These are phyloP conservation scores for Alternaria ethzedia DNA, from an alignment of 2,329 filamentous ascomycete genomes.

Conservation along the genomic window DNA sequence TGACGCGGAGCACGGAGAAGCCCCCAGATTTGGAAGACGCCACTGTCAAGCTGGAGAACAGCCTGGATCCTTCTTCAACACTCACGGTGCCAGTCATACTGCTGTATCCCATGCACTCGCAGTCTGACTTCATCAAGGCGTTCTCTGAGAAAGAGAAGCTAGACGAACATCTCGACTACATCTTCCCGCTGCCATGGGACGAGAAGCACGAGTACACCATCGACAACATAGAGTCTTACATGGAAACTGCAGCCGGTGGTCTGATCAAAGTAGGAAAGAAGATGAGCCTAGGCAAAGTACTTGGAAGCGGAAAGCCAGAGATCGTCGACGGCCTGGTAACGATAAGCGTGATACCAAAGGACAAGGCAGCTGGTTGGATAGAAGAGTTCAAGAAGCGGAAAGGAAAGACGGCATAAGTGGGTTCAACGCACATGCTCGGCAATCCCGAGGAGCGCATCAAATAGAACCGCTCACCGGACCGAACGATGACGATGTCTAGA, in stretches of 20 bases:
- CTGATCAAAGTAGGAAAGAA: conserved; percentile 91
- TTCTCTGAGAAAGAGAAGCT: conserved; percentile 80
- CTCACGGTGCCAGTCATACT: conserved; percentile 81
- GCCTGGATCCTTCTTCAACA: conserved; percentile 72
- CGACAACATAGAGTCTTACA: conserved; percentile 79
- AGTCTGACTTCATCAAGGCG: conserved; percentile 90
- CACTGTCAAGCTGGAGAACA: conserved; percentile 71
- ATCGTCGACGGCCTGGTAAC: conserved; percentile 84
- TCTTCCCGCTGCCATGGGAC: conserved; percentile 92
- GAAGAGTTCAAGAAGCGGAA: conserved; percentile 80
- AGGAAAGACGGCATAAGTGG: conserved; percentile 18
- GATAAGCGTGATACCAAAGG: conserved; percentile 81
- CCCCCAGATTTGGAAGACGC: conserved; percentile 91
- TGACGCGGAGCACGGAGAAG: conserved; percentile 68
- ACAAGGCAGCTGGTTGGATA: conserved; percentile 75
- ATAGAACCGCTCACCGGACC: neutral
- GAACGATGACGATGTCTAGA: neutral
- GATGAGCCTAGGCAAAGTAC: conserved; percentile 74
- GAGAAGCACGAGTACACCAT: conserved; percentile 67
- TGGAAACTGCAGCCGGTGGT: conserved; percentile 81
- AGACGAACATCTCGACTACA: conserved; percentile 79
- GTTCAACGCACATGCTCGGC: neutral
- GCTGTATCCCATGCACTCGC: conserved; percentile 80
- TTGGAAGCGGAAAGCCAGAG: conserved; percentile 79
- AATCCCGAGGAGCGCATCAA: neutral